phyloP scores from a whole-genome alignment of 176 grass and related monocot genomes.

The Ampelocalamus luodianensis region DNA sequence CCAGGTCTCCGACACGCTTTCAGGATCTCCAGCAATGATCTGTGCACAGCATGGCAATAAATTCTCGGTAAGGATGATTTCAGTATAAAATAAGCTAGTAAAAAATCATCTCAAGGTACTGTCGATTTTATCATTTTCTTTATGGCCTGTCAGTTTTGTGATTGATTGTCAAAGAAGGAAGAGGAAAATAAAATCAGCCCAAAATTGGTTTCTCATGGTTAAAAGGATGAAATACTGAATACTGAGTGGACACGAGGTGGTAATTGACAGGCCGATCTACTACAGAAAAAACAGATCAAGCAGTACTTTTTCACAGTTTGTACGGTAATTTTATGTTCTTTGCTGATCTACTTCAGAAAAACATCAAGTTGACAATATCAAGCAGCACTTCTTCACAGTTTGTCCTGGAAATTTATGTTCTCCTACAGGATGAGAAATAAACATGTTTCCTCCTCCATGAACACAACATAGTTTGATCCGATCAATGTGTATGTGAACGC shows the following conservation, averaged over 20 bases:
- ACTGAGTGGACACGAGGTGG: background rate
- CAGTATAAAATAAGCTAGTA: conserved; percentile 9
- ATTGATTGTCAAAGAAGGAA: background rate
- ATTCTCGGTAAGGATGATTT: conserved; percentile 38
- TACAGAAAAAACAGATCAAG: background rate
- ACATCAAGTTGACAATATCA: conserved; percentile 1
- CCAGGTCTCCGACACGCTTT: conserved; percentile 80
- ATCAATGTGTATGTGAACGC: background rate
- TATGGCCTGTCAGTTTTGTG: background rate
- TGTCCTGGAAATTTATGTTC: background rate
- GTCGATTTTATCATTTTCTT: background rate
- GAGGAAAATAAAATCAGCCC: background rate
- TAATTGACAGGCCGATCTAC: background rate
- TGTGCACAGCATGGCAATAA: conserved; percentile 36
- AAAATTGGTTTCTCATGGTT: conserved; percentile 6
- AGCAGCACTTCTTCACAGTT: background rate
- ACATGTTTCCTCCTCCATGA: background rate
- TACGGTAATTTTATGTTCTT: background rate
- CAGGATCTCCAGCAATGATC: conserved; percentile 95
- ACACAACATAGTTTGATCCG: background rate
- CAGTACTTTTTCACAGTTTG: background rate
- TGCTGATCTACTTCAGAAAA: conserved; percentile 10
- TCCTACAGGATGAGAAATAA: background rate
- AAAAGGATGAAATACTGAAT: background rate
- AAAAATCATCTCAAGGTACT: background rate